Evolutionary conservation across 2,329 filamentous ascomycete genomes (phyloP).

Genomic region (Trichoderma semiorbis): DNA sequence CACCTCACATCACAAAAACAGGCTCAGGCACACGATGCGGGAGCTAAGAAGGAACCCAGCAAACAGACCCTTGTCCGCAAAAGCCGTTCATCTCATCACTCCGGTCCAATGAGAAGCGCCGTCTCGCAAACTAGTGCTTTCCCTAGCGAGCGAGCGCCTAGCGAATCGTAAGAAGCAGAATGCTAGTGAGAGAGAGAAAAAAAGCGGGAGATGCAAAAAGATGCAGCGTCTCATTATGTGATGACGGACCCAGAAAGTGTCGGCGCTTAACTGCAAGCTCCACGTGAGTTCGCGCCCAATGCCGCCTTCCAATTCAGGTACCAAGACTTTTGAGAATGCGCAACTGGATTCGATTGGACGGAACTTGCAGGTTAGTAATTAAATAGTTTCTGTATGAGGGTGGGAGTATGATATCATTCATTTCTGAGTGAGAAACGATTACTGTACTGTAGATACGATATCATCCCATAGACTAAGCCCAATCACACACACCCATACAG

Average conservation of each 20-base stretch:
- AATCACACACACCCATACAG: neutral
- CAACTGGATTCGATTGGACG: neutral
- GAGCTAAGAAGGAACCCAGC: neutral
- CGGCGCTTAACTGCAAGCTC: constrained; percentile 5
- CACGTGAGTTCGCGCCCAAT: constrained; percentile 1
- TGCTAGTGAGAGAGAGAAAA: neutral
- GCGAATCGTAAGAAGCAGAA: neutral
- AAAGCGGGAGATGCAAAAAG: neutral
- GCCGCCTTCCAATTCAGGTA: neutral
- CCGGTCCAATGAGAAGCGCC: neutral
- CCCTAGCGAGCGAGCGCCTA: neutral
- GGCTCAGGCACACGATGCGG: neutral
- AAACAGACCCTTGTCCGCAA: neutral
- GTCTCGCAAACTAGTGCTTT: neutral
- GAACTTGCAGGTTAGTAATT: neutral
- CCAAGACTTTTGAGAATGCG: neutral
- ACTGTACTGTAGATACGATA: neutral
- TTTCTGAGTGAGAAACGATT: neutral
- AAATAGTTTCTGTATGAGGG: neutral
- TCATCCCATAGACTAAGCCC: neutral
- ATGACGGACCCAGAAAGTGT: neutral
- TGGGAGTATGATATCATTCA: neutral
- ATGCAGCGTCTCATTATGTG: constrained; percentile 7
- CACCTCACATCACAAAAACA: neutral
- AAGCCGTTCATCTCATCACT: neutral